Evolutionary conservation across 2,329 filamentous ascomycete species (phyloP).

Genomic region (Trichoderma cornu-damae): DNA sequence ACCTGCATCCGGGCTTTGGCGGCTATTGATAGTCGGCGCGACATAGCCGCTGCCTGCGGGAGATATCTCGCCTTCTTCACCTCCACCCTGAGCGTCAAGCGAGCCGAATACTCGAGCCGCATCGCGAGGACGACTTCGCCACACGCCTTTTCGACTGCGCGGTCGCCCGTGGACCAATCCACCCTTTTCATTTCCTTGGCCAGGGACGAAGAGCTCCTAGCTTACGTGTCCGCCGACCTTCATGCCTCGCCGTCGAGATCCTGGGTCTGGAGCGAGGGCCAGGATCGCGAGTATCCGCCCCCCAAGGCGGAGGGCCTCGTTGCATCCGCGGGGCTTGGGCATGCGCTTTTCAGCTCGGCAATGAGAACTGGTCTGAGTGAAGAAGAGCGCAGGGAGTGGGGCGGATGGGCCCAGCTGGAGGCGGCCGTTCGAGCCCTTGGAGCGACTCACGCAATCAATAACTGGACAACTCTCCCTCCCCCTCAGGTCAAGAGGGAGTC

Average conservation of each 20-base stretch:
- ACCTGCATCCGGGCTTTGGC: conserved; percentile 67
- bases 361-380: conserved; percentile 49
- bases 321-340: conserved; percentile 29
- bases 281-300: conserved; percentile 44
- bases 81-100: conserved; percentile 55
- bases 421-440: conserved; percentile 35
- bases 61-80: conserved; percentile 79
- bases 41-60: conserved; percentile 72
- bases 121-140: conserved; percentile 33
- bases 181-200: conserved; percentile 32
- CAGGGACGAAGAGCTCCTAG: conserved; percentile 80
- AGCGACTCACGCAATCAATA: conserved; percentile 20
- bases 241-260: conserved; percentile 71
- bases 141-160: conserved; percentile 29
- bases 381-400: conserved; percentile 63
- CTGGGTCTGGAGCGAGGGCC: conserved; percentile 70
- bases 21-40: conserved; percentile 64
- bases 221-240: conserved; percentile 79
- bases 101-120: conserved; percentile 41
- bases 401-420: conserved; percentile 74
- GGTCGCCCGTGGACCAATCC: conserved; percentile 31
- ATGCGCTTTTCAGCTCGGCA: conserved; percentile 42
- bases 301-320: conserved; percentile 21
- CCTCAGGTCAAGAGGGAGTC: conserved; percentile 36
- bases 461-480: conserved; percentile 31